These are phyloP conservation scores for Neostapfia colusana DNA, from an alignment of 176 grass and related monocot genomes.

Conservation along the genomic window DNA sequence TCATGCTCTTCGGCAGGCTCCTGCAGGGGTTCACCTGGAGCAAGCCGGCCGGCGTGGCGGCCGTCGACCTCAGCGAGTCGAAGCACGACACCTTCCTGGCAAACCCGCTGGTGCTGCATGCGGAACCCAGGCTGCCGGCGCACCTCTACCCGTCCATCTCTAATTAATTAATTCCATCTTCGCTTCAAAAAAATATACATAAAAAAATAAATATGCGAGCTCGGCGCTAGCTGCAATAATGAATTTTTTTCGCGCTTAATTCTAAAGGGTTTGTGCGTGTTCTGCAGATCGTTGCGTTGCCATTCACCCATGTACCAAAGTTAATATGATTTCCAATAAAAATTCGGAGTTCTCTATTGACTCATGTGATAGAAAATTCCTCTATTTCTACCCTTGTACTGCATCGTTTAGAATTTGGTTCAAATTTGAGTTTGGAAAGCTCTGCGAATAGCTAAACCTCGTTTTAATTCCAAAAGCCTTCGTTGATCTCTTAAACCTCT, in stretches of 20 bases:
- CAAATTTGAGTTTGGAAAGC: too few relatives aligned
- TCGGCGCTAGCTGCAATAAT: background rate
- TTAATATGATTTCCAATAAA: background rate
- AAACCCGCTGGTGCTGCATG: background rate
- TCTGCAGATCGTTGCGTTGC: background rate
- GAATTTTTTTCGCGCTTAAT: background rate
- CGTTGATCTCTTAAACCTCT: too few relatives aligned
- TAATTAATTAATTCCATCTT: background rate
- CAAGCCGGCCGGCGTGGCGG: background rate
- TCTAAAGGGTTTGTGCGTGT: background rate
- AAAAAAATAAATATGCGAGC: too few relatives aligned
- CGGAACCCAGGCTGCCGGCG: background rate
- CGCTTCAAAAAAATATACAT: too few relatives aligned
- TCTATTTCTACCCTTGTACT: too few relatives aligned
- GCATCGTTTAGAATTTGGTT: too few relatives aligned
- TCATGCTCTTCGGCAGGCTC: background rate
- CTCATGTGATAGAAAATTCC: too few relatives aligned
- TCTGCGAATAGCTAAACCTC: too few relatives aligned
- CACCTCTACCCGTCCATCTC: background rate
- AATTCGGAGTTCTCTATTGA: background rate
- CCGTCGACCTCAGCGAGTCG: background rate
- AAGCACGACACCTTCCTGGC: background rate
- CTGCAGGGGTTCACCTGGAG: background rate
- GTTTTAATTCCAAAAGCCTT: too few relatives aligned
- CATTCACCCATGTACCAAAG: background rate